Evolutionary conservation across 2,329 filamentous ascomycete species (phyloP), one percentile per base, ranked within the genome.

Genomic region (Bipolaris cookei): DNA sequence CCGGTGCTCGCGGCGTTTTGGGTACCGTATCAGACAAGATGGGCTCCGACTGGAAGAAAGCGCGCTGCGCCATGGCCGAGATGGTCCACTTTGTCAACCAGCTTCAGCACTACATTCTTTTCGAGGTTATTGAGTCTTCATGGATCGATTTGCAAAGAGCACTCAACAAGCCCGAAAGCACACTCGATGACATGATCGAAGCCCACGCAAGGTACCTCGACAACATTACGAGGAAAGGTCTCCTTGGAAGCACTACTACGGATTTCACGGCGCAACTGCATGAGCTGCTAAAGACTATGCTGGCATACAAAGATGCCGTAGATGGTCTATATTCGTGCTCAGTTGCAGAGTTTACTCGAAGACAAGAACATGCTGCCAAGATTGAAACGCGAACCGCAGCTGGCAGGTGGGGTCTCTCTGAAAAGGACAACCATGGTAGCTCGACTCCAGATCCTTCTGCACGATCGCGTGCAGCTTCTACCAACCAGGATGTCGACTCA

Each of bases 31-130:
- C 92, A 47, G 87, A 89, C 65, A 85, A 86, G 59, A 86, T 96
- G 21, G 85, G 85, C 25, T 81, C 88, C 58, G 90, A 94, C 50
- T 99, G 95, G 95, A 97, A 97, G 74, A 87, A 85, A 13, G 96
- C 93, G 4, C 85, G 94, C 55, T 95, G 93, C 56, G 88, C 89
- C 16, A 87, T 98, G 35, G 93, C 94, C 11, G 96, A 99, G 77
- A 99, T 99, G 95, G 91, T 98, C 14, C 96, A 99, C 76, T 98
- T 99, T 72, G 89, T 98, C 70, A 92, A 92, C 62, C 95, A 99
- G 77, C 84, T 99, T 13, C 95, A 99, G 77, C 97, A 98, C 80
- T 99, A 99, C 76, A 97, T 99, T 66, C 83, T 99, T 8, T 99
- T 98, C 71, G 95, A 99, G 77, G 95, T 99, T 66, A 98, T 99